Base-by-base conservation (phyloP, 768 basidiomycete species). In the Filobasidium floriforme region DNA sequence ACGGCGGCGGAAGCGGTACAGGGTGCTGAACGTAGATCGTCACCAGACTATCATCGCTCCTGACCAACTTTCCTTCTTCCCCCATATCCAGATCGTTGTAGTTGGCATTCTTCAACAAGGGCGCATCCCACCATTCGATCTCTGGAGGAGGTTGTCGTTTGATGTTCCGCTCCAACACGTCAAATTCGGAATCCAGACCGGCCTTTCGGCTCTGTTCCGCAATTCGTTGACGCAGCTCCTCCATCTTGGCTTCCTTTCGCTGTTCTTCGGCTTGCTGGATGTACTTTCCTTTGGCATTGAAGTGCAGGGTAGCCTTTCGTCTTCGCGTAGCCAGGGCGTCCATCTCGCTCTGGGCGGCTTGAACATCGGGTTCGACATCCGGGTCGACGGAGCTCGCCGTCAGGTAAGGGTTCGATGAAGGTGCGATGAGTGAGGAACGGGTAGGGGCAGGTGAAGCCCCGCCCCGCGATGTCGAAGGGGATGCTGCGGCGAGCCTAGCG, bases 101-200 rank as follows among this genome's bases (percentile, higher is more conserved):
- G 4, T 81, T 83, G 79, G 88, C 87, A 71, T 82, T 87, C 0
- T 90, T 89, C 11, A 99, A 80, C 15, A 97, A 81, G 0, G 89
- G 84, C 24, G 85, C 87, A 79, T 99, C 96, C 96, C 96, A 99
- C 96, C 96, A 99, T 77, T 98, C 96, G 4, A 87, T 85, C 5
- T 85, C 87, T 0, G 94, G 94, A 7, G 94, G 96, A 0, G 90
- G 84, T 63, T 86, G 85, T 52, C 92, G 83, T 88, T 89, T 87
- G 73, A 96, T 86, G 67, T 86, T 88, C 79, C 90, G 89, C 80
- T 94, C 92, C 26, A 94, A 82, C 1, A 88, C 88, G 81, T 96
- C 88, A 66, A 89, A 87, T 74, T 96, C 96, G n/a, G 85, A 84
- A 77, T 94, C 92, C 75, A 99, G 76, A 22, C 96, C 96, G 22